Conservation (phyloP, 306 rosid species). For the Casuarina cunninghamiana region DNA sequence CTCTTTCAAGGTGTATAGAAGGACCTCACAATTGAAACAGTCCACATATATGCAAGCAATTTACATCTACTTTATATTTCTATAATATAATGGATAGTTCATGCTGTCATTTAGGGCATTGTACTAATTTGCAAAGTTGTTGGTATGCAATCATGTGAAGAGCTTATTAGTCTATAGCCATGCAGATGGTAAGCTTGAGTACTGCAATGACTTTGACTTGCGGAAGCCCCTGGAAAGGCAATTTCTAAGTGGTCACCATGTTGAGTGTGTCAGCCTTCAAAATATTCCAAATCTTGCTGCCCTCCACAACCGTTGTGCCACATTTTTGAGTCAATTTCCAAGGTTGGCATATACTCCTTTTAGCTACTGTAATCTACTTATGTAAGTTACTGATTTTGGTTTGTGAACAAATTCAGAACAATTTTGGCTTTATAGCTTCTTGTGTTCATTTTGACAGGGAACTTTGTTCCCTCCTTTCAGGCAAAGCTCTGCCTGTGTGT, state of each 20-base stretch:
- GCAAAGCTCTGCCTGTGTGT: neutral
- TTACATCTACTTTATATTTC: conserved; percentile 2
- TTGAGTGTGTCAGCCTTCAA: conserved; percentile 68
- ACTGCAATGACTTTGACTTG: conserved; percentile 82
- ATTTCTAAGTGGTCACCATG: conserved; percentile 47
- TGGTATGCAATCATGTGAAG: conserved; percentile 6
- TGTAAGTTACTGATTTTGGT: neutral
- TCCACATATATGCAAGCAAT: neutral
- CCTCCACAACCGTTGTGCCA: conserved; percentile 60
- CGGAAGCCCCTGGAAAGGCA: conserved; percentile 78
- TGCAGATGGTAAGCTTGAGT: conserved; percentile 60
- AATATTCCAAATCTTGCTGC: conserved; percentile 58
- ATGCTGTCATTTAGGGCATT: neutral
- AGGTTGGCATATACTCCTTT: conserved; percentile 36
- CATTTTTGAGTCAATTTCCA: conserved; percentile 64
- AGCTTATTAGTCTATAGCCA: conserved; percentile 13
- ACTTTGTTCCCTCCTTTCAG: neutral
- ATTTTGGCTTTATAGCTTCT: conserved; percentile 9
- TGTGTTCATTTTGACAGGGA: neutral
- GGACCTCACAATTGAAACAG: neutral
- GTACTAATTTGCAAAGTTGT: conserved; percentile 1
- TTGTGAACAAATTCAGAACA: neutral
- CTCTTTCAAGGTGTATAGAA: neutral
- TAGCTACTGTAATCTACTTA: conserved; percentile 1
- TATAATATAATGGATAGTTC: neutral